A percentile compares a stretch with the other conserved stretches of the same genome.
Evolutionary conservation across 345 rosid species (phyloP).

Genomic region (Psidium guajava): DNA sequence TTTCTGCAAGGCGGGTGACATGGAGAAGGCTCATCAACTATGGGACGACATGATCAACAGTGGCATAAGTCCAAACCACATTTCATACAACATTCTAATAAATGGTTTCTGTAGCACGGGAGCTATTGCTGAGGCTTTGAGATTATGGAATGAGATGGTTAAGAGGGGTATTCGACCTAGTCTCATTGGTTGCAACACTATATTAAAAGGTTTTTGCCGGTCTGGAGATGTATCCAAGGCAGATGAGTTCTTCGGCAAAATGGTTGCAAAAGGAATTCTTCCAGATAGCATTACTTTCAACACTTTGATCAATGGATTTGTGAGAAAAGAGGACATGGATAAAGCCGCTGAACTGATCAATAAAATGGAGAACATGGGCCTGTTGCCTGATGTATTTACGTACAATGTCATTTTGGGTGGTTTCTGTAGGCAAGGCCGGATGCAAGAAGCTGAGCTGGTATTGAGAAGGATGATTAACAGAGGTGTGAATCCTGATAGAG

Average conservation of each 20-base stretch:
- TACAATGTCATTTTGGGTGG: slow-evolving; percentile 57
- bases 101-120: slow-evolving; percentile 60
- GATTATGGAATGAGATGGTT: slow-evolving; percentile 77
- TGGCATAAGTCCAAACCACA: slow-evolving; percentile 38
- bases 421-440: slow-evolving; percentile 61
- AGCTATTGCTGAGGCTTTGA: slow-evolving; percentile 36
- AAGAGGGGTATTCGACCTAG: slow-evolving; percentile 43
- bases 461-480: slow-evolving; percentile 56
- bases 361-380: slow-evolving; percentile 54
- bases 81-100: slow-evolving; percentile 58
- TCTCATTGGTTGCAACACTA: slow-evolving; percentile 48
- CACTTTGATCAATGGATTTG: slow-evolving; percentile 59
- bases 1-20: slow-evolving; percentile 59
- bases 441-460: slow-evolving; percentile 60
- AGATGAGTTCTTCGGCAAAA: slow-evolving; percentile 46
- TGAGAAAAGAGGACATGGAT: slow-evolving; percentile 57
- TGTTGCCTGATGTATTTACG: slow-evolving; percentile 47
- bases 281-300: slow-evolving; percentile 58
- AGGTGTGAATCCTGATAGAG: slow-evolving; percentile 52
- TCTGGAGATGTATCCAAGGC: slow-evolving; percentile 53
- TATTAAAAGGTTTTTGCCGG: slow-evolving; percentile 70
- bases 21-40: slow-evolving; percentile 44
- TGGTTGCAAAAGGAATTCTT: slow-evolving; percentile 42
- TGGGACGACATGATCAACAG: slow-evolving; percentile 51
- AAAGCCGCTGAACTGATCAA: slow-evolving; percentile 43